Percentiles rank a stretch among this genome's conserved stretches.
Evolutionary conservation across 163 green algal genomes (phyloP).

Genomic region (Chlorella variabilis): DNA sequence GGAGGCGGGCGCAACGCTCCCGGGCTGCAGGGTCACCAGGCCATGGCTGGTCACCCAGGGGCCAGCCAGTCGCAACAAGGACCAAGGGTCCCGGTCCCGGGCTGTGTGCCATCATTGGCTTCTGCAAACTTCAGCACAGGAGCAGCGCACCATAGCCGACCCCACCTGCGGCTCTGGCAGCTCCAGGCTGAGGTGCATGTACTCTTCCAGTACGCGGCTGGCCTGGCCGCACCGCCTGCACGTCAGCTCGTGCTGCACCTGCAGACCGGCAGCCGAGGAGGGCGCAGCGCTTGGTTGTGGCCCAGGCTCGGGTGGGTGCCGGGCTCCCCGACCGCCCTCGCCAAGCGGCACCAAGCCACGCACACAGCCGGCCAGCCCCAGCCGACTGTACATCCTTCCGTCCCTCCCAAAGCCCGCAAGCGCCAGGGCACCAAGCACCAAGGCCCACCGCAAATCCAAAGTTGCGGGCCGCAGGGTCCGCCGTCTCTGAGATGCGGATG

Average conservation of each 20-base stretch:
- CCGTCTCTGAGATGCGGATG: slow-evolving; percentile 48
- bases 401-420: no score
- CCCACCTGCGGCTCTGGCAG: slow-evolving; percentile 43
- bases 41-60: no score
- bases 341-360: no score
- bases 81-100: no score
- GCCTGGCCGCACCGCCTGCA: slow-evolving; percentile 55
- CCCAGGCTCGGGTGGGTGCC: no score
- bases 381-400: no score
- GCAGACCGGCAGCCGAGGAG: neutral
- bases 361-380: neutral
- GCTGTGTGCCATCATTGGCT: no score
- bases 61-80: no score
- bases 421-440: no score
- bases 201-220: slow-evolving; percentile 55
- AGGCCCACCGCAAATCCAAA: slow-evolving; percentile 55
- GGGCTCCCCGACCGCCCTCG: no score
- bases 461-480: slow-evolving; percentile 55
- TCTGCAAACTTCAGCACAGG: no score
- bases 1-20: neutral
- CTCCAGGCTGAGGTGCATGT: slow-evolving; percentile 69
- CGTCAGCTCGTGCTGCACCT: slow-evolving; percentile 54
- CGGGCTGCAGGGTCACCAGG: slow-evolving; percentile 20
- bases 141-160: no score
- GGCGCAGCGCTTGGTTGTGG: neutral